Base-by-base conservation (phyloP, 2,329 filamentous ascomycete species). In the Xylariaceae sp. region DNA sequence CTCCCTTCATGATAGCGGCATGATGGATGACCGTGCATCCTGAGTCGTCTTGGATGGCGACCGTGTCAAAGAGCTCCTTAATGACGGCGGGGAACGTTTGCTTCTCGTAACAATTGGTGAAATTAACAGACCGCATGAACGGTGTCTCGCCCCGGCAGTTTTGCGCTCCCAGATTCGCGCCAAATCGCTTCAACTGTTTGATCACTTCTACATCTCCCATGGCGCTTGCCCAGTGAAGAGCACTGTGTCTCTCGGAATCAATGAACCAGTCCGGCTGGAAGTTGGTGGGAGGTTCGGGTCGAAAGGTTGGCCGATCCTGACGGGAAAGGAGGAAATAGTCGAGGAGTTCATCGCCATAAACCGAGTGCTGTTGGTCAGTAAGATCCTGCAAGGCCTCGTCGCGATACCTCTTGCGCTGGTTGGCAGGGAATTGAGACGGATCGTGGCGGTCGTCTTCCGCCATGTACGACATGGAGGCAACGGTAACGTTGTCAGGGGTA, bases 181-280 rank as follows among this genome's bases (percentile, higher is more conserved):
- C 88, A 62, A 92, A 91, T 47, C 86, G 82, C 67, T 94, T 88
- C 15, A 99, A 80, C 73, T 96, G 89, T 73, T 88, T 91, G 62
- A 97, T 90, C 13, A 97, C 90, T 53, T 93, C 89, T 35, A 97
- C 80, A 67, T 97, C 94, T 60, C 94, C 94, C 93, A 99, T 99
- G 23, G 94, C 91, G 56, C 91, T 92, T 15, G 92, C 94, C 94
- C 94, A 99, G 72, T 99, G 94, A 66, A 99, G 82, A 4, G 93
- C 92, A 2, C 92, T 96, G 70, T 97, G 92, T 8, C 88, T 88
- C 68, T 96, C 92, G 49, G 92, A 89, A 72, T 99, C 94, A 63
- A 99, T 97, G n/a, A 88, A 82, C 73, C 90, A 89, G 74, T 99
- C 89, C 4, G 95, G 87, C 70, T 96, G 88, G 69, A 96, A 96